Evolutionary conservation across 2,329 filamentous ascomycete species (phyloP).

Genomic region (Ceratocystis cubensis): DNA sequence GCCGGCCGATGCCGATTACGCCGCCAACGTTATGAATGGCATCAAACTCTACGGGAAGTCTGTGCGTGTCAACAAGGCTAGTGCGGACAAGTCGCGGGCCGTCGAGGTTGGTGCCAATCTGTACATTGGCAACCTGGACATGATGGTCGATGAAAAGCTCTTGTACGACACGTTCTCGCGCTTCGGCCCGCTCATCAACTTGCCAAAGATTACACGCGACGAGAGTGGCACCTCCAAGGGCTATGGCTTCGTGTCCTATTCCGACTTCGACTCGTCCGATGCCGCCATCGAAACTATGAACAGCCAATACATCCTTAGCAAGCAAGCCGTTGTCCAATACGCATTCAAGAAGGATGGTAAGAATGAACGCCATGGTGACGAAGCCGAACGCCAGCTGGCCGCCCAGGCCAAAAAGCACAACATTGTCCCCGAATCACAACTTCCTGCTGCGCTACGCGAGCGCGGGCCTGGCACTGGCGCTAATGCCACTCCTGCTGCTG

Average conservation of each 20-base stretch:
- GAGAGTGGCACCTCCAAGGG: constrained; percentile 82
- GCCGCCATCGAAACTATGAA: constrained; percentile 87
- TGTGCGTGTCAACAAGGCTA: constrained; percentile 86
- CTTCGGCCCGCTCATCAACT: constrained; percentile 71
- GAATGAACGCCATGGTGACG: constrained; percentile 87
- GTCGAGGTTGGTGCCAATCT: constrained; percentile 93
- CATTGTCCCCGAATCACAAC: constrained; percentile 65
- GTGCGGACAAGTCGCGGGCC: constrained; percentile 64
- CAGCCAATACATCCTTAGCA: constrained; percentile 92
- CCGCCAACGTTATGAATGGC: constrained; percentile 91
- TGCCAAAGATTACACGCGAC: constrained; percentile 87
- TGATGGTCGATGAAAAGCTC: constrained; percentile 88
- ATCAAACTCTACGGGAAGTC: constrained; percentile 87
- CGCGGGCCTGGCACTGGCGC: constrained; percentile 23
- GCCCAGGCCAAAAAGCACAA: constrained; percentile 90
- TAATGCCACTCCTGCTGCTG: constrained; percentile 24
- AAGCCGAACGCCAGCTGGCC: constrained; percentile 82
- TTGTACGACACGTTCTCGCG: constrained; percentile 88
- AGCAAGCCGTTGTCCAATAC: constrained; percentile 92
- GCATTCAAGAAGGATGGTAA: constrained; percentile 99
- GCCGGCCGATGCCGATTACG: constrained; percentile 92
- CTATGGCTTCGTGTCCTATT: constrained; percentile 90
- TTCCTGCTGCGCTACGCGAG: constrained; percentile 59
- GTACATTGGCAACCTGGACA: constrained; percentile 90
- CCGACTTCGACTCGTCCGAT: constrained; percentile 86